Percentiles rank a stretch among this genome's conserved stretches.
phyloP scores from a whole-genome alignment of 2,329 filamentous ascomycete species.

The Verticillium dahliae region DNA sequence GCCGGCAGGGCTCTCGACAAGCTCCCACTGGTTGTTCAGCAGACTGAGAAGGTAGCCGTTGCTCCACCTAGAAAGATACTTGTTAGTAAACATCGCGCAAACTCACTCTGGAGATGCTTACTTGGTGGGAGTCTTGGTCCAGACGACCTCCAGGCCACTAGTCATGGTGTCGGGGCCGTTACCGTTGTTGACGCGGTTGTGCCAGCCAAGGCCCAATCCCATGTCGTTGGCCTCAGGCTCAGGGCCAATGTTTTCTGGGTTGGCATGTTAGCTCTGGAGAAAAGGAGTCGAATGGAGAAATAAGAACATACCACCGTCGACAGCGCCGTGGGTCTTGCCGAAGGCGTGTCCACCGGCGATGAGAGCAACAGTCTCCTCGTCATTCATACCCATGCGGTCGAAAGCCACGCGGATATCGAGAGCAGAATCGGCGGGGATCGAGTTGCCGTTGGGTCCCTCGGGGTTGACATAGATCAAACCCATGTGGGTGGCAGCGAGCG shows the following conservation, averaged over 20 bases:
- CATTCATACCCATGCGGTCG: constrained; percentile 74
- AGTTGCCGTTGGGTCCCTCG: constrained; percentile 66
- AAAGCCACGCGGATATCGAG: constrained; percentile 70
- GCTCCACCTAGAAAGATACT: constrained; percentile 45
- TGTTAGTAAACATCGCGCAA: neutral
- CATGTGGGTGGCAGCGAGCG: constrained; percentile 65
- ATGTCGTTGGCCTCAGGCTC: constrained; percentile 62
- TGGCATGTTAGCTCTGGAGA: constrained; percentile 15
- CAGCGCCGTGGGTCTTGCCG: constrained; percentile 75
- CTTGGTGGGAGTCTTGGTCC: constrained; percentile 69
- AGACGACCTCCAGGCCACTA: constrained; percentile 70
- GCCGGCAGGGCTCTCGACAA: constrained; percentile 67
- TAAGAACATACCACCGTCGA: constrained; percentile 21
- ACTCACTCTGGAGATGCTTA: neutral
- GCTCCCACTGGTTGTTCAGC: constrained; percentile 73
- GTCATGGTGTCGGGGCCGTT: constrained; percentile 68
- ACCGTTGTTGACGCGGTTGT: constrained; percentile 55
- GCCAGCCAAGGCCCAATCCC: constrained; percentile 67
- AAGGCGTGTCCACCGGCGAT: constrained; percentile 75
- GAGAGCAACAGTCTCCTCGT: constrained; percentile 73
- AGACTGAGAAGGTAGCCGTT: constrained; percentile 69
- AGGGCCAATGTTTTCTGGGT: constrained; percentile 50
- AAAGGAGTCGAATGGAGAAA: neutral
- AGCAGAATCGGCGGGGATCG: constrained; percentile 64
- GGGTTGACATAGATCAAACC: constrained; percentile 80